phyloP scores from a whole-genome alignment of 805 yeast genomes.

The Lipomyces spencermartinsiae region DNA sequence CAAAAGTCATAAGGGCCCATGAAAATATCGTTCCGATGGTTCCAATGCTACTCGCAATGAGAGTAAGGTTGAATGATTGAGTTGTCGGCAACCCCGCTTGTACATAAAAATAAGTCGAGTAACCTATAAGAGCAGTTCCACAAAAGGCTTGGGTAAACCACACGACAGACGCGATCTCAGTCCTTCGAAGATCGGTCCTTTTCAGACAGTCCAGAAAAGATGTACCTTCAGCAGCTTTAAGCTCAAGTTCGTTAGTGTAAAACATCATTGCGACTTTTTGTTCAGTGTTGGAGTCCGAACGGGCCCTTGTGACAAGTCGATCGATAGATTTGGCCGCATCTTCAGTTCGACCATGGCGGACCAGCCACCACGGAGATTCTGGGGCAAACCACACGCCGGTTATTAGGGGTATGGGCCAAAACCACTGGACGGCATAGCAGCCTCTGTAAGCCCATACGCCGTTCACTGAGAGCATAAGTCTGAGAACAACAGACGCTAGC shows the following conservation, averaged over 20 bases:
- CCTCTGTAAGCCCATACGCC: constrained; percentile 55
- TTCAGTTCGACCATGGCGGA: constrained; percentile 6
- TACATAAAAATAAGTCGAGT: constrained; percentile 56
- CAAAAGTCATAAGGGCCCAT: constrained; percentile 11
- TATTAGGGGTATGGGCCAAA: constrained; percentile 55
- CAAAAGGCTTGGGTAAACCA: constrained; percentile 39
- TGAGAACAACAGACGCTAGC: constrained; percentile 59
- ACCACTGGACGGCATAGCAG: constrained; percentile 67
- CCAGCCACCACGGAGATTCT: constrained; percentile 35
- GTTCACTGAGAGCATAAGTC: constrained; percentile 44
- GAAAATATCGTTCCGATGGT: constrained; percentile 16
- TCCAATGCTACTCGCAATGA: constrained; percentile 13
- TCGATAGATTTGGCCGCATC: constrained; percentile 15
- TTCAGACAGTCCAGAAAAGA: constrained; percentile 18
- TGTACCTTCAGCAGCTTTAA: constrained; percentile 1
- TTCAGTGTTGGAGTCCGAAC: background rate
- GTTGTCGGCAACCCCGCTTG: constrained; percentile 44
- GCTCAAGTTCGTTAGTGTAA: constrained; percentile 20
- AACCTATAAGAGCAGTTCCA: constrained; percentile 17
- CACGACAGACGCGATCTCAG: constrained; percentile 47
- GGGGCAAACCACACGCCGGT: constrained; percentile 58
- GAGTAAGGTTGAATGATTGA: constrained; percentile 11
- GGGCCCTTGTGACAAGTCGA: constrained; percentile 4
- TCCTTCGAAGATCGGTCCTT: constrained; percentile 32
- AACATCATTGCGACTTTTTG: constrained; percentile 21